Percentiles rank a stretch among this genome's conserved stretches.
These are phyloP conservation scores for Fennellomyces sp. DNA, from an alignment of 371 early-diverging fungal species.

Conservation along the genomic window DNA sequence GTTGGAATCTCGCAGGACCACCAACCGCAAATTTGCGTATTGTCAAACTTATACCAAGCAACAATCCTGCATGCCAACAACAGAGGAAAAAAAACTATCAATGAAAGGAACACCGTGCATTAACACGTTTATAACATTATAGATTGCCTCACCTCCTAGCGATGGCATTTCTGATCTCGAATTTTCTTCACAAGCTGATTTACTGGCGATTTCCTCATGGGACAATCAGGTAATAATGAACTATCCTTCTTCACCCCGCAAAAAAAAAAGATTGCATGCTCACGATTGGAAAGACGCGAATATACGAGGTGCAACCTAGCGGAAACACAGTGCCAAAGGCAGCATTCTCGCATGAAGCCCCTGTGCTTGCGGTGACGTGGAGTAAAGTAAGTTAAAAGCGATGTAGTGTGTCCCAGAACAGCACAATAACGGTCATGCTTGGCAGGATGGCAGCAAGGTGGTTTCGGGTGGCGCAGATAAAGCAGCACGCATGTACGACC, in stretches of 20 bases:
- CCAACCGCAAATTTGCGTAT: background rate
- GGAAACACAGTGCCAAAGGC: slow-evolving; percentile 78
- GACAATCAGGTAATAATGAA: slow-evolving; percentile 79
- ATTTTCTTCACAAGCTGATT: slow-evolving; percentile 85
- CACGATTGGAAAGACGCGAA: slow-evolving; percentile 93
- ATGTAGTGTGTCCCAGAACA: no score
- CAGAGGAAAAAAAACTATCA: background rate
- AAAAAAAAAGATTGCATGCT: background rate
- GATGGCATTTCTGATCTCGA: slow-evolving; percentile 81
- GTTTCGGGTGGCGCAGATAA: slow-evolving; percentile 89
- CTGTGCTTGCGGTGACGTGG: slow-evolving; percentile 86
- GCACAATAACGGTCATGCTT: no score
- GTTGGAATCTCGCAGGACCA: background rate
- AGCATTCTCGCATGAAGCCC: slow-evolving; percentile 81
- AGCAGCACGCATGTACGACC: slow-evolving; percentile 77
- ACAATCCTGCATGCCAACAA: background rate
- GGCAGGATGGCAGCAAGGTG: slow-evolving; percentile 84
- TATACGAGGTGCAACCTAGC: slow-evolving; percentile 84
- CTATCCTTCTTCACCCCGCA: background rate
- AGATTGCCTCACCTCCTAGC: slow-evolving; percentile 76
- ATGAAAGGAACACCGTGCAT: background rate
- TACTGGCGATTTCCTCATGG: slow-evolving; percentile 89
- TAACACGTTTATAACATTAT: background rate
- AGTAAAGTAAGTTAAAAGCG: slow-evolving; percentile 78
- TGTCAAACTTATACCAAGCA: background rate